Conservation (phyloP, 805 yeast genomes). For the Metschnikowia borealis region DNA sequence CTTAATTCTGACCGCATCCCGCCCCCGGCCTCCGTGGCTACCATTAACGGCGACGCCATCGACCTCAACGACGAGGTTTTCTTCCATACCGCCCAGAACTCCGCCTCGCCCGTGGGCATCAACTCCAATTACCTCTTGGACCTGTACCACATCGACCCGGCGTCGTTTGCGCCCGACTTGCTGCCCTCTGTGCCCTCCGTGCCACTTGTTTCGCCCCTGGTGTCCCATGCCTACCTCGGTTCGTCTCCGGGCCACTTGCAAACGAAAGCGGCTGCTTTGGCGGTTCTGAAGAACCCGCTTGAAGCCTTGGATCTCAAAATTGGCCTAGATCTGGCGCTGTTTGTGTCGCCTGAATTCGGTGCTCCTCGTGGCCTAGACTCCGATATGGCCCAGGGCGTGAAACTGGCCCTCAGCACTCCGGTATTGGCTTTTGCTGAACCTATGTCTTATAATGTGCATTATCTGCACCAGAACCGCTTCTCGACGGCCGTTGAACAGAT, state of each 20-base stretch:
- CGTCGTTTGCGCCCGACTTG: not conserved
- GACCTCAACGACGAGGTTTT: slow-evolving; percentile 26
- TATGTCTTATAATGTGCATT: slow-evolving; percentile 8
- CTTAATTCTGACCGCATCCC: slow-evolving; percentile 11
- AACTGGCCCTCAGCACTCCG: slow-evolving; percentile 7
- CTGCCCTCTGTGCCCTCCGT: not conserved
- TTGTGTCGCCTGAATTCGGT: not conserved
- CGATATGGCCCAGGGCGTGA: not conserved
- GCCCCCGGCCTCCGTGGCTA: slow-evolving; percentile 18
- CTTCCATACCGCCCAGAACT: slow-evolving; percentile 13
- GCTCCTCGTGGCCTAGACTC: not conserved
- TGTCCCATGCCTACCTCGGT: not conserved
- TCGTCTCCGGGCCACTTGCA: not conserved
- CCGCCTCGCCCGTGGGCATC: not conserved
- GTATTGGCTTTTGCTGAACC: slow-evolving; percentile 9
- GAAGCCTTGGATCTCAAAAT: not conserved
- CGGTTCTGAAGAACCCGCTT: not conserved
- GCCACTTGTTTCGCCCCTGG: not conserved
- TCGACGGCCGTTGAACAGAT: slow-evolving; percentile 23
- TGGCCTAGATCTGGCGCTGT: not conserved
- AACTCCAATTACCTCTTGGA: slow-evolving; percentile 3
- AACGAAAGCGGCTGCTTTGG: not conserved
- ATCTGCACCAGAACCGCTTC: slow-evolving; percentile 14
- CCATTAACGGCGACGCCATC: slow-evolving; percentile 17
- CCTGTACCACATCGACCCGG: not conserved